Conservation (phyloP, 2,329 filamentous ascomycete genomes). For the Claviceps digitariae region DNA sequence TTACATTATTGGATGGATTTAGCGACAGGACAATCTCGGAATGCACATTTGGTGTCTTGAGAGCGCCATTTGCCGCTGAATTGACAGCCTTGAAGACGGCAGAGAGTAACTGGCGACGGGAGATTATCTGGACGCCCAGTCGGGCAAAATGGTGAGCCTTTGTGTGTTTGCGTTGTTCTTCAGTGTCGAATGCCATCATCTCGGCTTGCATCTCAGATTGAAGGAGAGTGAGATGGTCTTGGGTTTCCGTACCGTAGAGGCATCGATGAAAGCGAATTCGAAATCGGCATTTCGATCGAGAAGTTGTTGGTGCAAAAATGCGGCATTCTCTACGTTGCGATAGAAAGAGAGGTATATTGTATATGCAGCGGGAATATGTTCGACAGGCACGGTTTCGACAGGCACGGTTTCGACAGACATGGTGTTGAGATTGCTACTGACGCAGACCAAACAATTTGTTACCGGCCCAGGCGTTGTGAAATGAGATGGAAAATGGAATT, state of each 20-base stretch:
- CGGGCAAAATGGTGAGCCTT: neutral
- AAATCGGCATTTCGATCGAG: conserved; percentile 73
- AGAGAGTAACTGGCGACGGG: conserved; percentile 57
- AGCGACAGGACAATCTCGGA: conserved; percentile 76
- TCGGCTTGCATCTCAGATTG: neutral
- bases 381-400: conserved; percentile 55
- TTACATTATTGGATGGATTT: conserved; percentile 70
- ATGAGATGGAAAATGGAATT: no score
- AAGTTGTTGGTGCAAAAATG: conserved; percentile 69
- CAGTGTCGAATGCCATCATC: neutral
- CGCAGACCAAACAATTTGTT: neutral
- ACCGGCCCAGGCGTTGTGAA: neutral
- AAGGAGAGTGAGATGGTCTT: no score
- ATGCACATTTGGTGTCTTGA: conserved; percentile 76
- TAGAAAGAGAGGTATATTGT: conserved; percentile 65
- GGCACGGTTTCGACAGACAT: neutral
- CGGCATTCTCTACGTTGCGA: conserved; percentile 60
- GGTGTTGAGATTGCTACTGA: neutral
- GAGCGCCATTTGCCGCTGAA: conserved; percentile 41
- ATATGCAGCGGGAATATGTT: conserved; percentile 58
- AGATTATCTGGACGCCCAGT: conserved; percentile 45
- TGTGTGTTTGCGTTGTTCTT: neutral
- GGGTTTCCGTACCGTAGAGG: conserved; percentile 51
- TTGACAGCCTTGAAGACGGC: conserved; percentile 68
- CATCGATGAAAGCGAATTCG: conserved; percentile 91